Evolutionary conservation across 2,329 filamentous ascomycete genomes (phyloP).

Genomic region (Pseudopithomyces chartarum): DNA sequence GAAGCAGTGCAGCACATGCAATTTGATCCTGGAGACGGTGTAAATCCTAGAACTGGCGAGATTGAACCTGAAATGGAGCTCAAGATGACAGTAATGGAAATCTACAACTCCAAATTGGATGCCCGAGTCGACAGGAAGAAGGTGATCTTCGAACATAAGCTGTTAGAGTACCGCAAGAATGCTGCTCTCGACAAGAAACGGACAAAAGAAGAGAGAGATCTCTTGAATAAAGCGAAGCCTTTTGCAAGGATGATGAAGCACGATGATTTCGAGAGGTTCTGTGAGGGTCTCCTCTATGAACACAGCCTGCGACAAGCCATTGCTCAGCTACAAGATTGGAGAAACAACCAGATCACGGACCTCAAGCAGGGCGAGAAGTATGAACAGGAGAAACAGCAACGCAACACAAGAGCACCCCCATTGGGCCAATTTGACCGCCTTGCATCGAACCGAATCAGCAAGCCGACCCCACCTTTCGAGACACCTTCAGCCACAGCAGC

Average conservation of each 20-base stretch:
- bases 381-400: constrained; percentile 81
- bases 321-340: constrained; percentile 90
- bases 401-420: constrained; percentile 68
- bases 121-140: constrained; percentile 93
- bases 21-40: constrained; percentile 92
- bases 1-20: constrained; percentile 98
- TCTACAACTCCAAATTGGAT: constrained; percentile 92
- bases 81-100: constrained; percentile 97
- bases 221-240: constrained; percentile 91
- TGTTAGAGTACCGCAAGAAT: constrained; percentile 94
- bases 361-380: constrained; percentile 89
- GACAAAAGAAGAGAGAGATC: constrained; percentile 90
- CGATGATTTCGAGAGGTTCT: constrained; percentile 84
- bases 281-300: constrained; percentile 85
- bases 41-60: constrained; percentile 82
- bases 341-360: constrained; percentile 80
- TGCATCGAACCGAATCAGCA: constrained; percentile 71
- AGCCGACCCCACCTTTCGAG: constrained; percentile 66
- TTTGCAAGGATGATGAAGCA: constrained; percentile 97
- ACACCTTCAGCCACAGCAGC: constrained; percentile 75
- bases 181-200: constrained; percentile 88
- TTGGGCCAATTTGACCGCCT: constrained; percentile 87
- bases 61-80: constrained; percentile 95
- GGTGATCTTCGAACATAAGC: constrained; percentile 92
- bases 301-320: constrained; percentile 91